Base-by-base conservation (phyloP, 23 red algal genomes). In the Gracilaria domingensis region DNA sequence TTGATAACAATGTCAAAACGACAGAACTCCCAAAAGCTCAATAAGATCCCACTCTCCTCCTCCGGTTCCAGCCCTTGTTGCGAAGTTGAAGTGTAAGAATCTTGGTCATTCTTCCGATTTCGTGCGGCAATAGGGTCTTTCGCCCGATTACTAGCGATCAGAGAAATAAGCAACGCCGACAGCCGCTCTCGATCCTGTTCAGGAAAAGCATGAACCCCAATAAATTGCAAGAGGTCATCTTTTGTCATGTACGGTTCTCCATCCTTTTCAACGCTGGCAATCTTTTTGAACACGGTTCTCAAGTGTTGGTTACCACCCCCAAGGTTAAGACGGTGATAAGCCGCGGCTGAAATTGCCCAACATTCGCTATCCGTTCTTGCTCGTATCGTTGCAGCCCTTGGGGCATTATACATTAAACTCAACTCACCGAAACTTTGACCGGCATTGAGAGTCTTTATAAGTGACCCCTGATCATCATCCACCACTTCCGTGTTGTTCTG, bases 1-100 rank as follows among this genome's bases (percentile, higher is more conserved):
- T 99, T 99, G 17, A 99, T 80, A 64, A 99, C 82, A 54, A 99
- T 93, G 50, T 99, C 97, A 88, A 99, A 99, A 4, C 97, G 97
- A 48, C 93, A 94, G 91, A 99, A 99, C 73, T 99, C 97, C 97
- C 97, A 99, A 87, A 99, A 99, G 65, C 95, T 93, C 74, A 99
- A 90, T 47, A 99, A 79, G 35, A 91, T 73, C 5, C 81, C 85
- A 40, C 78, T 60, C 40, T 80, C 93, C 4, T 87, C 88, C 39
- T 82, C 88, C 17, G 1, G 12, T 70, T 53, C 45, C 18, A 23
- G 7, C 20, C 24, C 50, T 11, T 36, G 30, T n/a, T 26, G 81
- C 64, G 12, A 3, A 16, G 18, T 7, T 24, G 38, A 44, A 4
- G 28, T 3, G 5, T 23, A 58, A 36, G 47, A 54, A 7, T 56